Percentiles rank a stretch among this genome's conserved stretches.
phyloP scores from a whole-genome alignment of 1,284 basidiomycete genomes.

The Macrocystidia cucumis region DNA sequence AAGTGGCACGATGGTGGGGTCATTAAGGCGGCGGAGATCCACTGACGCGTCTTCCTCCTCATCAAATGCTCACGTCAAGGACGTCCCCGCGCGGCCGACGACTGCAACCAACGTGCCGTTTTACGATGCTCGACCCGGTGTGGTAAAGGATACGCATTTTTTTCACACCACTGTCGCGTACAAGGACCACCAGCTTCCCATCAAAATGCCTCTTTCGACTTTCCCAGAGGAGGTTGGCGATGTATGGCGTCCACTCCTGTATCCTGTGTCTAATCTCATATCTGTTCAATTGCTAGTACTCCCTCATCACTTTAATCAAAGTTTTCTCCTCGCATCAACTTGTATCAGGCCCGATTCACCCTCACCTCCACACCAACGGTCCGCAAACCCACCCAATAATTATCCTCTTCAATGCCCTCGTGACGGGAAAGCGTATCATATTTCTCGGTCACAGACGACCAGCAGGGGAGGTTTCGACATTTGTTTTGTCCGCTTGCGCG shows the following conservation, averaged over 20 bases:
- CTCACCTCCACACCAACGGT: conserved; percentile 91
- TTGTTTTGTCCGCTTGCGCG: conserved; percentile 91
- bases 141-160: conserved; percentile 87
- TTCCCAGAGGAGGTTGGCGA: conserved; percentile 96
- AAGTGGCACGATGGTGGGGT: conserved; percentile 27
- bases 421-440: conserved; percentile 90
- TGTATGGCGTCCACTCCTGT: too few species aligned
- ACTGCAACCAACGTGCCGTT: conserved; percentile 27
- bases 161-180: conserved; percentile 83
- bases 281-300: conserved; percentile 59
- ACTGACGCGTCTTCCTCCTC: conserved; percentile 68
- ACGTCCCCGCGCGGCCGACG: conserved; percentile 23
- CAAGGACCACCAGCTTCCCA: conserved; percentile 72
- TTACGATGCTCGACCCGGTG: conserved; percentile 37
- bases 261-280: too few species aligned
- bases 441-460: conserved; percentile 87
- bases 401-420: conserved; percentile 89
- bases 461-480: conserved; percentile 81
- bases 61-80: conserved; percentile 35
- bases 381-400: conserved; percentile 89
- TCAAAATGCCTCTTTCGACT: conserved; percentile 79
- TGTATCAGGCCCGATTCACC: conserved; percentile 75
- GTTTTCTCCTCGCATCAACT: conserved; percentile 72
- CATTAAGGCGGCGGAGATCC: conserved; percentile 50
- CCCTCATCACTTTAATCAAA: conserved; percentile 84